Conservation (phyloP, 129 eudicot species). For the Flaveria brownii region DNA sequence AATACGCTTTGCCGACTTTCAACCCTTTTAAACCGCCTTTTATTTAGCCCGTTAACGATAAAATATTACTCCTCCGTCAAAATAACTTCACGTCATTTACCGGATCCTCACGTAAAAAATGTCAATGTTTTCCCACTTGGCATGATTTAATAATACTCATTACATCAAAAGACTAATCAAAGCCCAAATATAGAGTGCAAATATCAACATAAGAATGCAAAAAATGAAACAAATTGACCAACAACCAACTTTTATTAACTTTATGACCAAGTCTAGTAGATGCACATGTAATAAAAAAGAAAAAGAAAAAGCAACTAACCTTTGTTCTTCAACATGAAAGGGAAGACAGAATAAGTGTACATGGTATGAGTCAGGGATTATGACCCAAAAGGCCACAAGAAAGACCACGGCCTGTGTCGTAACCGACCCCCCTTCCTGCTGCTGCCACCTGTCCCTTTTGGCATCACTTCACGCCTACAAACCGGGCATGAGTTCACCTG, state of each 20-base stretch:
- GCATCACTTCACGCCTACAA: conserved; percentile 60
- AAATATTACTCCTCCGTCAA: too few species aligned
- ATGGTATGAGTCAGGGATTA: neutral
- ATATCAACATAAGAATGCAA: neutral
- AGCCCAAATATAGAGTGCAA: neutral
- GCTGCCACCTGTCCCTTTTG: conserved; percentile 28
- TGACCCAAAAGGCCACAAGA: conserved; percentile 64
- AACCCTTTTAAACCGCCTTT: too few species aligned
- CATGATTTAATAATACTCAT: neutral
- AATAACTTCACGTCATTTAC: neutral
- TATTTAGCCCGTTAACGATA: neutral
- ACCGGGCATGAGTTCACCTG: conserved; percentile 74
- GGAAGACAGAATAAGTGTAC: conserved; percentile 13
- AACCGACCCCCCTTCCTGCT: conserved; percentile 36
- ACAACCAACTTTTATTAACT: conserved; percentile 34
- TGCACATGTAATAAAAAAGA: conserved; percentile 35
- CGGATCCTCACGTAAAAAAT: neutral
- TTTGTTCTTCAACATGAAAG: conserved; percentile 11
- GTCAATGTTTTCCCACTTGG: neutral
- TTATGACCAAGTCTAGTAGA: conserved; percentile 32
- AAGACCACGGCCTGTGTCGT: conserved; percentile 56
- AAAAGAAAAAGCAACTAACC: conserved; percentile 26
- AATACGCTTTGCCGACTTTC: too few species aligned
- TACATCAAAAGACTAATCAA: neutral
- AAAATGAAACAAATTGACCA: conserved; percentile 24